Percentiles rank a stretch among this genome's conserved stretches.
Evolutionary conservation across 2,329 filamentous ascomycete genomes (phyloP).

Genomic region (Calonectria pseudoreteaudii): DNA sequence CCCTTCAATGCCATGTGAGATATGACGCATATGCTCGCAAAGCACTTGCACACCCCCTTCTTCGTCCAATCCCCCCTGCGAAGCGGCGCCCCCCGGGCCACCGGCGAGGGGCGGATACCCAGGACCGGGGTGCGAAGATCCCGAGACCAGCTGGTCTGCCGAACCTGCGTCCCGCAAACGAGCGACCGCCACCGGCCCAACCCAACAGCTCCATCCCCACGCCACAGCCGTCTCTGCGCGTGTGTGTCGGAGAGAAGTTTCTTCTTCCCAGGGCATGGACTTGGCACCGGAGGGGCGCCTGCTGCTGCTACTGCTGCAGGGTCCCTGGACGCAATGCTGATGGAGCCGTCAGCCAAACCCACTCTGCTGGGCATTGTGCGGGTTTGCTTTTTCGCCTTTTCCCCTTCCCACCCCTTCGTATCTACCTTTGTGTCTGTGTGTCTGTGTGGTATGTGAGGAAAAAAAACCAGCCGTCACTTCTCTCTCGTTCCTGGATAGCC

Average conservation of each 20-base stretch:
- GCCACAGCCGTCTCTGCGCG: slow-evolving; percentile 5
- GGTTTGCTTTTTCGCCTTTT: slow-evolving; percentile 18
- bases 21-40: slow-evolving; percentile 17
- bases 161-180: slow-evolving; percentile 14
- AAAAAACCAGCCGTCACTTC: slow-evolving; percentile 43
- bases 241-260: slow-evolving; percentile 16
- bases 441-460: not conserved
- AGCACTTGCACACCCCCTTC: not conserved
- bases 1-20: slow-evolving; percentile 23
- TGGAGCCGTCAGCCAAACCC: slow-evolving; percentile 20
- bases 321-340: slow-evolving; percentile 32
- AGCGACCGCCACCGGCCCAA: not conserved
- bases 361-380: slow-evolving; percentile 9
- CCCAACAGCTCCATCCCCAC: not conserved
- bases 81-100: slow-evolving; percentile 19
- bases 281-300: not conserved
- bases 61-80: slow-evolving; percentile 5
- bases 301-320: slow-evolving; percentile 22
- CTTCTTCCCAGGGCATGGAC: slow-evolving; percentile 22
- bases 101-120: slow-evolving; percentile 32
- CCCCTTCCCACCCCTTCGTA: not conserved
- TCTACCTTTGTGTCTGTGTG: not conserved
- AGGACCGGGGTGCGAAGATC: slow-evolving; percentile 24
- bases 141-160: slow-evolving; percentile 24
- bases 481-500: slow-evolving; percentile 19